Percentiles rank a stretch among this genome's conserved stretches.
Evolutionary conservation across 345 rosid genomes (phyloP).

Genomic region (Brassica cretica): DNA sequence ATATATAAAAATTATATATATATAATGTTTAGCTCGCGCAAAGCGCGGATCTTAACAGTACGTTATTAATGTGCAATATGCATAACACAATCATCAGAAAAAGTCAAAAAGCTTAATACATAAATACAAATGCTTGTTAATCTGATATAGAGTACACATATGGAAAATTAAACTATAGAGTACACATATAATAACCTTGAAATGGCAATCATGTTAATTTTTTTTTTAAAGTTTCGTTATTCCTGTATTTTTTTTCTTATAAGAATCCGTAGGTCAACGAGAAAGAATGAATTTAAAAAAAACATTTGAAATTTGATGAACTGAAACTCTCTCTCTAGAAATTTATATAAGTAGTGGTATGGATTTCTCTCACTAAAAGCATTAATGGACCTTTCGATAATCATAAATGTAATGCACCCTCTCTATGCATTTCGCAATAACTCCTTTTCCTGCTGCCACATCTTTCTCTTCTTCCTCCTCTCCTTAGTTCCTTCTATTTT

Average conservation of each 20-base stretch:
- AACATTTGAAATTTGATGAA: background rate
- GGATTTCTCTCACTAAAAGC: conserved; percentile 44
- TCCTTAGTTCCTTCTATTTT: conserved; percentile 2
- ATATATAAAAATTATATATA: no score
- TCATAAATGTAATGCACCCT: conserved; percentile 80
- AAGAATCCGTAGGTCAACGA: conserved; percentile 26
- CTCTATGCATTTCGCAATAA: conserved; percentile 73
- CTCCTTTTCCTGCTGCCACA: conserved; percentile 55
- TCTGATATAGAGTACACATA: conserved; percentile 2
- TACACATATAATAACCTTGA: background rate
- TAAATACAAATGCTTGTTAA: background rate
- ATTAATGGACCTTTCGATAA: conserved; percentile 41
- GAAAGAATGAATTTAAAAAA: background rate
- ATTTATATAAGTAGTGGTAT: background rate
- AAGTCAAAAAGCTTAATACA: background rate
- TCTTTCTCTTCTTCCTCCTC: conserved; percentile 40
- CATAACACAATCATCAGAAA: background rate
- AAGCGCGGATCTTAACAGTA: no score
- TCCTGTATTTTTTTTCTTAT: background rate
- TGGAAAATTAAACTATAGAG: background rate
- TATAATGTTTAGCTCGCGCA: no score
- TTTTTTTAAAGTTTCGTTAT: no score
- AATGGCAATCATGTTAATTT: background rate
- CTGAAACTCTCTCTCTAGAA: conserved; percentile 8
- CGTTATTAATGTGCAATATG: conserved; percentile 23